These are phyloP conservation scores for Cupressus sempervirens DNA, from an alignment of 75 land plant species.

Conservation along the genomic window DNA sequence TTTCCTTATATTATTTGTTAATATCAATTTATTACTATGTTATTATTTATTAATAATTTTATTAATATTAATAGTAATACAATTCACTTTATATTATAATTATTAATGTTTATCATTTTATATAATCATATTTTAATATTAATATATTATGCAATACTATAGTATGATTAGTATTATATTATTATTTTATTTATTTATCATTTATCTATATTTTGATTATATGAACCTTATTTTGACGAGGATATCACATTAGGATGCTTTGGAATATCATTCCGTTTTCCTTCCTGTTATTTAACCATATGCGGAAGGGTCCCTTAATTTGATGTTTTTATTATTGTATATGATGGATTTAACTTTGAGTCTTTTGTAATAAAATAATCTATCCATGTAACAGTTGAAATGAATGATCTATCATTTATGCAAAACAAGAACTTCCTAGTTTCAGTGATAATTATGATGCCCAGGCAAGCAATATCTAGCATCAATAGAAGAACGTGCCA, in stretches of 20 bases:
- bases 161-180: too few species aligned
- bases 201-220: too few species aligned
- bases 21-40: too few species aligned
- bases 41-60: too few species aligned
- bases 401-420: neutral
- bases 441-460: neutral
- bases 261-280: neutral
- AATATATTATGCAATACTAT: too few species aligned
- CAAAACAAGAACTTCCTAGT: neutral
- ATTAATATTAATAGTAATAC: too few species aligned
- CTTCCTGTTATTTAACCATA: neutral
- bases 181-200: too few species aligned
- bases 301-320: neutral
- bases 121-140: too few species aligned
- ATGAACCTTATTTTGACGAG: too few species aligned
- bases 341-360: neutral
- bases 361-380: neutral
- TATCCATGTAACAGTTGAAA: neutral
- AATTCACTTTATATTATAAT: too few species aligned
- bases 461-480: slow-evolving; percentile 1
- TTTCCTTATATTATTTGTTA: too few species aligned
- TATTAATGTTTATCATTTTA: too few species aligned
- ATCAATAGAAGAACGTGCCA: neutral
- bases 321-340: neutral
- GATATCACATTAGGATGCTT: neutral